A percentile compares a stretch with the other conserved stretches of the same genome.
phyloP scores from a whole-genome alignment of 2,329 filamentous ascomycete species.

The Neofusicoccum ribis region DNA sequence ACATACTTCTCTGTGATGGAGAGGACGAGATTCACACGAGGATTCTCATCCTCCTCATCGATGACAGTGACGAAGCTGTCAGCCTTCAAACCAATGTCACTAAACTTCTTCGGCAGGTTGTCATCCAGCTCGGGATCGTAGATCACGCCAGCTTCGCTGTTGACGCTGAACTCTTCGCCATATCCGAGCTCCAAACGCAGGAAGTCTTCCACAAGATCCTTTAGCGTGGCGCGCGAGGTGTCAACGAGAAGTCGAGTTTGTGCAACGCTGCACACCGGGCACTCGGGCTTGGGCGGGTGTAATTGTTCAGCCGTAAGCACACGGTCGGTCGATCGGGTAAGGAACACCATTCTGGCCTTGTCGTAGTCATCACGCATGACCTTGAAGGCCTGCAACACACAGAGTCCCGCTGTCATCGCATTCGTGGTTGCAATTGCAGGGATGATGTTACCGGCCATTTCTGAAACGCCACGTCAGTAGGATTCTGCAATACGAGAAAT shows the following conservation, averaged over 20 bases:
- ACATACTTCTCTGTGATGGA: slow-evolving; percentile 64
- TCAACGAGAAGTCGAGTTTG: slow-evolving; percentile 69
- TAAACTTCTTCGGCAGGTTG: slow-evolving; percentile 77
- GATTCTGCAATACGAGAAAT: not conserved
- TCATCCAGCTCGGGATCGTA: slow-evolving; percentile 90
- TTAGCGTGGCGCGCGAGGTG: slow-evolving; percentile 69
- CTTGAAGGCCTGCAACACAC: slow-evolving; percentile 90
- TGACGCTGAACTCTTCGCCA: slow-evolving; percentile 77
- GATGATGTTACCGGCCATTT: slow-evolving; percentile 99
- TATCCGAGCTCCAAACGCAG: slow-evolving; percentile 72
- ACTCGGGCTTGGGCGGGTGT: slow-evolving; percentile 72
- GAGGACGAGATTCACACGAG: slow-evolving; percentile 79
- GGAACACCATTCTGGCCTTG: slow-evolving; percentile 80
- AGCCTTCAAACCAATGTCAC: slow-evolving; percentile 70
- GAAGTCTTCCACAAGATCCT: slow-evolving; percentile 75
- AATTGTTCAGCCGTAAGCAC: slow-evolving; percentile 58
- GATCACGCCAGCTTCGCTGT: slow-evolving; percentile 71
- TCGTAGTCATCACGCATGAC: slow-evolving; percentile 72
- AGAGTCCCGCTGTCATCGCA: slow-evolving; percentile 90
- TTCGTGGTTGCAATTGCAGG: slow-evolving; percentile 98
- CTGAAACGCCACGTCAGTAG: slow-evolving; percentile 36
- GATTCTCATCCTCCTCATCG: slow-evolving; percentile 76
- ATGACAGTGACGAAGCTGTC: slow-evolving; percentile 79
- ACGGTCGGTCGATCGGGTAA: slow-evolving; percentile 67
- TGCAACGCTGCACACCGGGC: slow-evolving; percentile 77